These are phyloP conservation scores for Vitis riparia DNA, from an alignment of 164 flowering plant genomes.

Conservation along the genomic window DNA sequence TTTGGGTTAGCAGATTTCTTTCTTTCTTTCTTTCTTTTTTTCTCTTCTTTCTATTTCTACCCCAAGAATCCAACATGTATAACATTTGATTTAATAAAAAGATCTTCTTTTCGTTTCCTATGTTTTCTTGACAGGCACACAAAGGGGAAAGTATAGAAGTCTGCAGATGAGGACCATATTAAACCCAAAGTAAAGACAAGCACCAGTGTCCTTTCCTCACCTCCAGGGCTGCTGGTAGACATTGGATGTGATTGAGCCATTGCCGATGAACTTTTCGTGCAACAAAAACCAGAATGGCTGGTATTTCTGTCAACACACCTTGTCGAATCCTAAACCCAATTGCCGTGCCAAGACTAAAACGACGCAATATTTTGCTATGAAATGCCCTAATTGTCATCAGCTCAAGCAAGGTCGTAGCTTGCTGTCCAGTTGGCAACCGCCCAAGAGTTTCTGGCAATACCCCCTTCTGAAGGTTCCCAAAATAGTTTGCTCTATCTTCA, in stretches of 20 bases:
- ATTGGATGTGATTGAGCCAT: slow-evolving; percentile 73
- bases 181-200: background rate
- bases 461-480: slow-evolving; percentile 86
- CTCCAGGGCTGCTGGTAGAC: slow-evolving; percentile 86
- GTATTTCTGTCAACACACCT: slow-evolving; percentile 76
- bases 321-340: slow-evolving; percentile 78
- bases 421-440: slow-evolving; percentile 75
- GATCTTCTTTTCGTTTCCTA: background rate
- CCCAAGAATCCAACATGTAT: too few species aligned
- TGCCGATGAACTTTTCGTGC: slow-evolving; percentile 85
- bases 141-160: too few species aligned
- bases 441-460: slow-evolving; percentile 79
- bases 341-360: slow-evolving; percentile 87
- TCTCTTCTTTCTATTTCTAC: too few species aligned
- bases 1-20: too few species aligned
- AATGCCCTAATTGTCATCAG: slow-evolving; percentile 95
- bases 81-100: too few species aligned
- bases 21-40: too few species aligned
- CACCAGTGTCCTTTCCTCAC: slow-evolving; percentile 24
- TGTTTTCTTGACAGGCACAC: background rate
- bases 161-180: background rate
- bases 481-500: slow-evolving; percentile 87
- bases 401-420: slow-evolving; percentile 88
- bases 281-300: slow-evolving; percentile 94
- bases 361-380: slow-evolving; percentile 90